Evolutionary conservation across 75 land plant genomes (phyloP), one percentile per base, ranked within the genome.

Genomic region (Pinus albicaulis): DNA sequence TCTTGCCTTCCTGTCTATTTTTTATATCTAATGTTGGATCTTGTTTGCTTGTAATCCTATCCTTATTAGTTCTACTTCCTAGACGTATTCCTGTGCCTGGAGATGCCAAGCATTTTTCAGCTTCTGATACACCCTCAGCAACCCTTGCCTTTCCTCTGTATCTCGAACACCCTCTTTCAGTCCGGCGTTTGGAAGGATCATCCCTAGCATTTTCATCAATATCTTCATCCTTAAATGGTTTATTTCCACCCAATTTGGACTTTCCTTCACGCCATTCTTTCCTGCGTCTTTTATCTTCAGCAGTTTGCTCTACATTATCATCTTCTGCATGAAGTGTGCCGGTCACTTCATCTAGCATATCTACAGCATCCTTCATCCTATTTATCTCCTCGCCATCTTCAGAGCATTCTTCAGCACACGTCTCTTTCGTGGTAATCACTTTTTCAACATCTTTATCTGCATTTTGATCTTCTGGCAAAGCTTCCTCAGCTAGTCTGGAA

Each of bases 151-250:
- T 98, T 20, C 90, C 91, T 80, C 88, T 91, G 8, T 55, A 74
- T 77, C 85, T 87, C 72, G 73, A 59, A 73, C 77, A 60, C 58
- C 88, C 92, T 56, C 91, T 84, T 59, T 77, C 87, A 59, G 53
- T 57, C 78, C 81, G 85, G 0, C 98, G 85, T 73, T 82, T 93
- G 69, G 93, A 80, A 34, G 86, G 82, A 59, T 92, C 98, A 38
- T 85, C 95, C 84, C 88, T 82, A 2, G 25, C 70, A 80, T 75
- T 81, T 64, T 95, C 98, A 79, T 90, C 98, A 77, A 13, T n/a
- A 71, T 83, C 89, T 60, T 88, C 90, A 59, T 87, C 89, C 72
- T 72, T 59, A 52, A 61, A 24, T 36, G 72, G 64, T 64, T 78
- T 62, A 71, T 66, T 76, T 23, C 53, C 53, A 60, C 80, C 48